phyloP scores from a whole-genome alignment of 2,329 filamentous ascomycete genomes.

The Phaeosphaeria sp. region DNA sequence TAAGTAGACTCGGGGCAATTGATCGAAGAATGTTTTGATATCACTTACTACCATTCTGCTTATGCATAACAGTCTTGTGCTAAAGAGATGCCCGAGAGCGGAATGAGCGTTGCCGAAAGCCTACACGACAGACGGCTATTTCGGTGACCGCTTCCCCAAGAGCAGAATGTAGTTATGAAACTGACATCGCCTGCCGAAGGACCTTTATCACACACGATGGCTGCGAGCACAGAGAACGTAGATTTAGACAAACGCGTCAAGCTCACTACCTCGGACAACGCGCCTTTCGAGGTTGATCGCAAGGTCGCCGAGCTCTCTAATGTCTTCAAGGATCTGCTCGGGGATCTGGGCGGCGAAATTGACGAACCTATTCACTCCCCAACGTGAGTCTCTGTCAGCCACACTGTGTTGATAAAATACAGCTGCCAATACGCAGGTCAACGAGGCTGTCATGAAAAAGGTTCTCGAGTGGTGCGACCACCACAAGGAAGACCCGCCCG shows the following conservation, averaged over 20 bases:
- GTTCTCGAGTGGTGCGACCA: constrained; percentile 98
- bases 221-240: constrained; percentile 22
- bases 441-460: constrained; percentile 91
- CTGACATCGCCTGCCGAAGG: no score
- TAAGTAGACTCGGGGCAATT: no score
- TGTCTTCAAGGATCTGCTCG: constrained; percentile 97
- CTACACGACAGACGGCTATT: no score
- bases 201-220: no score
- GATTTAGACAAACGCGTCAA: constrained; percentile 50
- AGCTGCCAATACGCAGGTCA: constrained; percentile 64
- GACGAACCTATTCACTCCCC: constrained; percentile 80
- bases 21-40: no score
- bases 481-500: constrained; percentile 87
- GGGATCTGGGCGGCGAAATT: constrained; percentile 76
- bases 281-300: constrained; percentile 64
- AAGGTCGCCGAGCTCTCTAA: constrained; percentile 88
- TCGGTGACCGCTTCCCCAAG: no score
- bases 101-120: no score
- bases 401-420: not conserved
- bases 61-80: no score
- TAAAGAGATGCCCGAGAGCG: no score
- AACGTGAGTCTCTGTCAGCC: constrained; percentile 60
- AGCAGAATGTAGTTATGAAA: no score
- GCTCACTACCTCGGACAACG: constrained; percentile 55
- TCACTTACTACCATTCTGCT: no score